These are phyloP conservation scores for Torulaspora microellipsoides DNA, from an alignment of 805 yeast species.

Conservation along the genomic window DNA sequence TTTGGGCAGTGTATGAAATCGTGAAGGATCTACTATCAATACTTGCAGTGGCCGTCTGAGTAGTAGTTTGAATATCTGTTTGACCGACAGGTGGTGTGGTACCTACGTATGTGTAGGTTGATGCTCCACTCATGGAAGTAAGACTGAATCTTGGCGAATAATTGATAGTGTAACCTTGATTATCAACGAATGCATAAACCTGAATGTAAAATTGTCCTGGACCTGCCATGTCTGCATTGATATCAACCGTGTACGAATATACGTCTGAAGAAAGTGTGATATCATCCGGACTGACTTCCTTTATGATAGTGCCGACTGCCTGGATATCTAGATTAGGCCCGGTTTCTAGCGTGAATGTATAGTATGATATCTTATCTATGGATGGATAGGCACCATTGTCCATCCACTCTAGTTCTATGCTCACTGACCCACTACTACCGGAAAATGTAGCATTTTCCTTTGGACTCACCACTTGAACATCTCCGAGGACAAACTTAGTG, in stretches of 20 bases:
- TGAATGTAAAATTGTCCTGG: conserved; percentile 74
- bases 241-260: conserved; percentile 38
- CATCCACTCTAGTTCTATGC: conserved; percentile 45
- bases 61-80: conserved; percentile 30
- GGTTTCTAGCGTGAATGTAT: conserved; percentile 58
- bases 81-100: conserved; percentile 42
- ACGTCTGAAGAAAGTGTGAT: conserved; percentile 23
- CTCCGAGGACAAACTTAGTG: conserved; percentile 19
- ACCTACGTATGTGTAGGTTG: conserved; percentile 45
- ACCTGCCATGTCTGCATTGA: conserved; percentile 45
- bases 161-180: conserved; percentile 48
- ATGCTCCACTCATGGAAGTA: conserved; percentile 67
- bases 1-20: conserved; percentile 70
- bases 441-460: conserved; percentile 16
- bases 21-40: conserved; percentile 51
- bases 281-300: conserved; percentile 28
- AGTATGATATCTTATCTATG: conserved; percentile 40
- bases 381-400: conserved; percentile 50
- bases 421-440: conserved; percentile 27
- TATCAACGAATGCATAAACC: conserved; percentile 43
- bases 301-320: conserved; percentile 35
- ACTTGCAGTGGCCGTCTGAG: conserved; percentile 40
- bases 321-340: conserved; percentile 54
- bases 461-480: conserved; percentile 28
- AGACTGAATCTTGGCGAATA: conserved; percentile 65